Base-by-base conservation (phyloP, 1,139 yeast species). In the Pichia sp. region DNA sequence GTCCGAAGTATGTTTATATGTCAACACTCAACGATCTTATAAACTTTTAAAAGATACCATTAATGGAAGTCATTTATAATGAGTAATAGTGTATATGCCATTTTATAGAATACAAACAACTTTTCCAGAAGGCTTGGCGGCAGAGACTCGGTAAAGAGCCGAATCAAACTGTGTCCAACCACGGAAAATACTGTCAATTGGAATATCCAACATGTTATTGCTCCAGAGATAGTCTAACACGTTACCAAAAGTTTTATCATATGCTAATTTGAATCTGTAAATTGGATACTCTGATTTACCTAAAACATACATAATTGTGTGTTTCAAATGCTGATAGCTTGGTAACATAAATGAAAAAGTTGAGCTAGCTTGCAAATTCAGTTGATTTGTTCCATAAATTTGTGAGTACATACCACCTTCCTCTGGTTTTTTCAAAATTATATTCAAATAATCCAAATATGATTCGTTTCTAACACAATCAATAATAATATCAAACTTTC, bases 51-150 rank as follows among this genome's bases (percentile, higher is more conserved):
- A n/a, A n/a, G n/a, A n/a, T n/a, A n/a, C n/a, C n/a, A n/a, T n/a
- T n/a, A n/a, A n/a, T n/a, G n/a, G n/a, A n/a, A n/a, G n/a, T n/a
- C n/a, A n/a, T n/a, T n/a, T n/a, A n/a, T n/a, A n/a, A n/a, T n/a
- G n/a, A n/a, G n/a, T n/a, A n/a, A n/a, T n/a, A n/a, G n/a, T n/a
- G n/a, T 15, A 29, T 29, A 15, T 9, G 3, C 18, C 8, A 32
- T 9, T 12, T n/a, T 45, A 47, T n/a, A 56, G 35, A 16, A 49
- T 43, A 34, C 56, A 44, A 6, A 85, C 73, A 37, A 84, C 70
- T 61, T 85, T 85, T 27, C 95, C 95, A 49, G 71, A 72, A 4
- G 83, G 80, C 44, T 64, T 69, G 45, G 76, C 74, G n/a, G 70
- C 61, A 15, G 60, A 63, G 26, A 82, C 61, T 52, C 66, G 68